Evolutionary conservation across 441 rosid genomes (phyloP), one percentile per base, ranked within the genome.

Genomic region (Croton setiger): DNA sequence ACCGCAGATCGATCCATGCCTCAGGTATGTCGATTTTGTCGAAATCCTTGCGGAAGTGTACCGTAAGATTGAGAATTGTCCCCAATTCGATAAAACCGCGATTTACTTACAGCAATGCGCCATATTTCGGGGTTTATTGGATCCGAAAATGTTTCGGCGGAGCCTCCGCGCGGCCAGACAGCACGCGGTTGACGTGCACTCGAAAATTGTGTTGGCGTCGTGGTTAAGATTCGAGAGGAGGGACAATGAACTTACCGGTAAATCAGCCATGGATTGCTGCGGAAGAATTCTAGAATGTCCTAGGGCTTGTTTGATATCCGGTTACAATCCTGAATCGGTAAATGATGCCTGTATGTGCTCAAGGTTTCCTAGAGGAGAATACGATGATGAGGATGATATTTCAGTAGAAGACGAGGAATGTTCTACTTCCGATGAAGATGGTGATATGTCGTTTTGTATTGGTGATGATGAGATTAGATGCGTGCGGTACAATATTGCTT

Each of bases 151-250:
- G 67, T 87, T 88, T 76, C 82, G 97, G 72, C 80, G 93, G 81
- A 81, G 93, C 74, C 92, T 92, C 52, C 87, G 86, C 13, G 67
- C 77, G 0, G 86, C 96, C 3, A 85, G 97, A 57, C 90, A 92
- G 60, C 97, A 86, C 49, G 88, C 98, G 0, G 82, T 82, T 0
- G 98, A 91, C 43, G 92, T 87, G 56, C 96, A 92, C 69, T 60
- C 87, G 11, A 95, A 92, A 69, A 80, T 92, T 18, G 95, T 95
- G 12, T 66, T 95, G 48, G 90, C 93, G 0, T 83, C 98, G 4
- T 95, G 99, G 96, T 79, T 95, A 66, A 76, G 96, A 49, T 95
- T 45, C 52, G 98, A 95, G 85, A 84, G 99, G 87, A 87, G 99
- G 66, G 97, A 95, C 53, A 93, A 95, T 71, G 99, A 90, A 72